Evolutionary conservation across 768 basidiomycete species (phyloP).

Genomic region (Boletus huronensis): DNA sequence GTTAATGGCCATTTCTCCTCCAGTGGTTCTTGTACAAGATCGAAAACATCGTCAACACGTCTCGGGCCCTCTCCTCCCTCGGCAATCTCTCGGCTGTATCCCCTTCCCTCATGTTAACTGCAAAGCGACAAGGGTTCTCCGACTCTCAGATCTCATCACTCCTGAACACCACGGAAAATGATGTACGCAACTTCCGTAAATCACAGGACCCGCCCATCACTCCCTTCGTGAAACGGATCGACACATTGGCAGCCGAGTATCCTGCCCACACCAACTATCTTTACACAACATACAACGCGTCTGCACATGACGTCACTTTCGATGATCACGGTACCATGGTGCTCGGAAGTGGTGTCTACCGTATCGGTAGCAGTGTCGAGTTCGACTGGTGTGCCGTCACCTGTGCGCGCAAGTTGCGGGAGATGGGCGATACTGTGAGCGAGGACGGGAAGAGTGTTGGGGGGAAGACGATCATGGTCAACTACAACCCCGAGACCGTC

Average conservation of each 20-base stretch:
- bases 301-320: conserved; percentile 92
- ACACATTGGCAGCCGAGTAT: conserved; percentile 97
- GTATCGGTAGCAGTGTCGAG: conserved; percentile 97
- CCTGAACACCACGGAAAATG: conserved; percentile 65
- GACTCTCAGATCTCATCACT: conserved; percentile 90
- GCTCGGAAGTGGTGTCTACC: conserved; percentile 95
- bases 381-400: conserved; percentile 99
- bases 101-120: conserved; percentile 74
- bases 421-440: conserved; percentile 56
- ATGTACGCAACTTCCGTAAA: conserved; percentile 84
- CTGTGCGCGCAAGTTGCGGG: conserved; percentile 86
- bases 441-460: conserved; percentile 18
- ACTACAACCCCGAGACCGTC: conserved; percentile 99
- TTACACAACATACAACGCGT: conserved; percentile 98
- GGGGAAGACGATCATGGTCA: conserved; percentile 96
- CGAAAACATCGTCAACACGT: conserved; percentile 94
- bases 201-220: conserved; percentile 66
- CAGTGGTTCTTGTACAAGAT: conserved; percentile 99
- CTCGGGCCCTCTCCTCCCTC: conserved; percentile 66
- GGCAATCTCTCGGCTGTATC: conserved; percentile 68
- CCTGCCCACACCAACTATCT: conserved; percentile 99
- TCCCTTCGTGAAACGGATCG: conserved; percentile 98
- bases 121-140: conserved; percentile 95
- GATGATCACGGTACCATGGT: conserved; percentile 99
- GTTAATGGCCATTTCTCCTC: neutral